Conservation (phyloP, 1,284 basidiomycete genomes). For the Pseudozyma hubeiensis region DNA sequence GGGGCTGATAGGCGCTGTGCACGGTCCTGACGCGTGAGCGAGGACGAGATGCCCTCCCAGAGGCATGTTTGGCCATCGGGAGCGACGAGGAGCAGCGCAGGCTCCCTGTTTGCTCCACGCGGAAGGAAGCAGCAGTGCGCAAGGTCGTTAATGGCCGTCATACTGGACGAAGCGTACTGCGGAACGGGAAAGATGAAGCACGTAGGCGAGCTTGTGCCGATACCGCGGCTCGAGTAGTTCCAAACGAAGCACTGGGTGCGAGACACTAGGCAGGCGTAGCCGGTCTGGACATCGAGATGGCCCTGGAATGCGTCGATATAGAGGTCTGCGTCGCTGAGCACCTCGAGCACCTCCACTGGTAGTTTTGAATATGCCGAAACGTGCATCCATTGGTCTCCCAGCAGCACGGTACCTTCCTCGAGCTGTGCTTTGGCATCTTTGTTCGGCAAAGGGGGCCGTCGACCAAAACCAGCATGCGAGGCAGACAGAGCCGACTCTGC, state of each 20-base stretch:
- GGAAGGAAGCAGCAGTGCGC: constrained; percentile 45
- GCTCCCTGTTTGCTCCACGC: constrained; percentile 40
- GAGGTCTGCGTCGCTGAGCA: constrained; percentile 37
- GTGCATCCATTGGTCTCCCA: constrained; percentile 49
- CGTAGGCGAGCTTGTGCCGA: constrained; percentile 42
- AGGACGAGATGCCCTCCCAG: constrained; percentile 58
- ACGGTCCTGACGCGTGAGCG: constrained; percentile 38
- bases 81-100: constrained; percentile 54
- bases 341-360: constrained; percentile 48
- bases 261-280: constrained; percentile 57
- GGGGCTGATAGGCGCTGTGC: constrained; percentile 37
- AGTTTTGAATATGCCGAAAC: constrained; percentile 50
- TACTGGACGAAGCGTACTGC: constrained; percentile 33
- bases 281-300: constrained; percentile 52
- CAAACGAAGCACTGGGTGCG: constrained; percentile 58
- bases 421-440: constrained; percentile 33
- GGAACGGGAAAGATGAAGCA: constrained; percentile 57
- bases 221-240: constrained; percentile 57
- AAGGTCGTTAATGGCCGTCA: constrained; percentile 35
- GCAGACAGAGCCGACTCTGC: constrained; percentile 29
- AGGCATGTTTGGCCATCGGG: constrained; percentile 48
- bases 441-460: constrained; percentile 1
- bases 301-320: constrained; percentile 55
- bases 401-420: constrained; percentile 49
- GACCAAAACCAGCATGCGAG: constrained; percentile 8